Base-by-base conservation (phyloP, 345 rosid genomes). In the Firmiana major region DNA sequence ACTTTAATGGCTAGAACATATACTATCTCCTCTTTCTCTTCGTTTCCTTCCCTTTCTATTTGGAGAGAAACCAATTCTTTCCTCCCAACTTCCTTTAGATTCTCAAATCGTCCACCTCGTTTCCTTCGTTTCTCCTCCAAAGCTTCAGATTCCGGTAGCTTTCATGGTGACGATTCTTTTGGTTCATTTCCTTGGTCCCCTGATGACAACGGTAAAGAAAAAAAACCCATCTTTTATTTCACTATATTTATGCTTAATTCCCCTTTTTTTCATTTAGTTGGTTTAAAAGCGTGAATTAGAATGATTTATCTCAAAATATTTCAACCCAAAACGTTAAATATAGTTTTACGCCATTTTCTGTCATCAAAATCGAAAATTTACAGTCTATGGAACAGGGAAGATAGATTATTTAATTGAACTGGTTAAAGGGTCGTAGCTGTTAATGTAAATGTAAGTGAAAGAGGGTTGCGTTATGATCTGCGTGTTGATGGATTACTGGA, bases 121-220 rank as follows among this genome's bases (percentile, higher is more conserved):
- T 79, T 38, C 79, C 62, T 85, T 62, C 88, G 89, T 6, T 75
- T 91, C 80, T 15, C 85, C 28, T 79, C 77, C 15, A 91, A 86
- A 77, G 88, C 92, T 70, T 86, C 94, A 5, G 87, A 86, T 77
- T 83, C 83, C 60, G 81, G 84, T 40, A 73, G 79, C 78, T 88
- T 80, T 84, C 78, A 78, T 78, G 93, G 86, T 60, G 91, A 91
- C 10, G 92, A 93, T 57, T 75, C 91, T 21, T 88, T 86, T 75
- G 85, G 87, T 53, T 86, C 81, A 86, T 89, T 89, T 80, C 97
- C 97, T 0, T 92, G 94, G 98, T 83, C 88, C 64, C 81, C 81
- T 71, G 83, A 84, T 11, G 82, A 91, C 3, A 79, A 79, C 82
- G 93, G 94, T 92, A 73, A 46, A 31, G 24, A 24, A 6, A 26